Conservation (phyloP, 768 basidiomycete genomes). For the Basidioascus undulatus region DNA sequence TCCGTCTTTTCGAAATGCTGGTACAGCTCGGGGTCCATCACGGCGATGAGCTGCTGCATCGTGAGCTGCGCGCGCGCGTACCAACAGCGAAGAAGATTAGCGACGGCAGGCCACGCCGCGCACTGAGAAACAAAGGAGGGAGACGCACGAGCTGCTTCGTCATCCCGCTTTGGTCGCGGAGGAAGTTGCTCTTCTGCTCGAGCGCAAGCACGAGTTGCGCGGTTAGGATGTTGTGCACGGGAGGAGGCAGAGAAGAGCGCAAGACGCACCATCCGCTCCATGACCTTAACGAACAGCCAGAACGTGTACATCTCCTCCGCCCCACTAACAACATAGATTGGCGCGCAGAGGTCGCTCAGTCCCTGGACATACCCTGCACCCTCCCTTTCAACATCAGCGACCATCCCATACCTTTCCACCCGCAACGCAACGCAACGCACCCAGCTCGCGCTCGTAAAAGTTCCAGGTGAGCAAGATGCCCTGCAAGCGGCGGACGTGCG, state of each 20-base stretch:
- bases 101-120: too few species aligned
- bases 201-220: background rate
- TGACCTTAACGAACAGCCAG: constrained; percentile 86
- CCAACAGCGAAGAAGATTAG: too few species aligned
- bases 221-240: background rate
- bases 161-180: constrained; percentile 94
- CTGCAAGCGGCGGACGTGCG: constrained; percentile 71
- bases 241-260: background rate
- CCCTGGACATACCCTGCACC: constrained; percentile 87
- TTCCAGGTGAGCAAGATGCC: constrained; percentile 75
- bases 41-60: constrained; percentile 64
- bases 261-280: constrained; percentile 69
- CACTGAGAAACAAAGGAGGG: too few species aligned
- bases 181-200: constrained; percentile 69
- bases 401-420: background rate
- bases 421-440: constrained; percentile 25
- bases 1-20: constrained; percentile 63
- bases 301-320: constrained; percentile 77
- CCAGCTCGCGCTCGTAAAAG: constrained; percentile 65
- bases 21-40: constrained; percentile 92
- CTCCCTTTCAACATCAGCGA: constrained; percentile 10
- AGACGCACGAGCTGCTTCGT: constrained; percentile 75
- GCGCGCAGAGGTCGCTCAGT: constrained; percentile 89
- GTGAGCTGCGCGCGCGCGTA: too few species aligned
- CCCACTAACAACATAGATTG: constrained; percentile 73